Evolutionary conservation across 768 basidiomycete species (phyloP).

Genomic region (Cystobasidium ongulense): DNA sequence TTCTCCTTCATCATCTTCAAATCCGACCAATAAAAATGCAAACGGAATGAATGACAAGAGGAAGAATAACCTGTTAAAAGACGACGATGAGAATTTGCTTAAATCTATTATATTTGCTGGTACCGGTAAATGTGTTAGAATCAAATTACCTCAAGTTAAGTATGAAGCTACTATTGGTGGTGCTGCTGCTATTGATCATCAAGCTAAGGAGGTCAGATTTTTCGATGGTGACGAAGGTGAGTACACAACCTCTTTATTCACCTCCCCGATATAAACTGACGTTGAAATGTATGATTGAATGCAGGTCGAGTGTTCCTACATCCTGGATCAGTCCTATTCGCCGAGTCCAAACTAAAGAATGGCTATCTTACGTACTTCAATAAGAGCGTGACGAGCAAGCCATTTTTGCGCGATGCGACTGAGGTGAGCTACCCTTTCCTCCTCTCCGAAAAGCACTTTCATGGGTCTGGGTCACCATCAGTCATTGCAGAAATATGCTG

Average conservation of each 20-base stretch:
- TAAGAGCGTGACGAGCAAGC: conserved; percentile 70
- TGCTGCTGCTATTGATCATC: conserved; percentile 72
- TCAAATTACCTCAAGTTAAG: conserved; percentile 65
- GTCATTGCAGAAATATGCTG: no score
- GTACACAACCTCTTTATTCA: not conserved
- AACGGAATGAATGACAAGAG: not conserved
- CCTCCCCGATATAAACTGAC: no score
- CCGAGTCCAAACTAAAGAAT: conserved; percentile 61
- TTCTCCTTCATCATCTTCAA: conserved; percentile 51
- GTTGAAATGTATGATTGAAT: no score
- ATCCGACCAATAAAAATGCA: conserved; percentile 52
- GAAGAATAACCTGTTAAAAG: not conserved
- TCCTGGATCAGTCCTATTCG: conserved; percentile 71
- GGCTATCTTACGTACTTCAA: conserved; percentile 77
- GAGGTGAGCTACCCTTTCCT: conserved; percentile 30
- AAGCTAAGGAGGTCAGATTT: conserved; percentile 73
- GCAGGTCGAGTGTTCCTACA: conserved; percentile 64
- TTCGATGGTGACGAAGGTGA: conserved; percentile 56
- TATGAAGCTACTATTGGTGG: conserved; percentile 80
- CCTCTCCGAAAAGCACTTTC: no score
- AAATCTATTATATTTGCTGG: conserved; percentile 79
- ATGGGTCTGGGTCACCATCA: no score
- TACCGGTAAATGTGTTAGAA: conserved; percentile 67
- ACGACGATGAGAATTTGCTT: conserved; percentile 59
- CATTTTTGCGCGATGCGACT: conserved; percentile 62